phyloP scores from a whole-genome alignment of 1,284 basidiomycete genomes.

The Rhodotorula glutinis region DNA sequence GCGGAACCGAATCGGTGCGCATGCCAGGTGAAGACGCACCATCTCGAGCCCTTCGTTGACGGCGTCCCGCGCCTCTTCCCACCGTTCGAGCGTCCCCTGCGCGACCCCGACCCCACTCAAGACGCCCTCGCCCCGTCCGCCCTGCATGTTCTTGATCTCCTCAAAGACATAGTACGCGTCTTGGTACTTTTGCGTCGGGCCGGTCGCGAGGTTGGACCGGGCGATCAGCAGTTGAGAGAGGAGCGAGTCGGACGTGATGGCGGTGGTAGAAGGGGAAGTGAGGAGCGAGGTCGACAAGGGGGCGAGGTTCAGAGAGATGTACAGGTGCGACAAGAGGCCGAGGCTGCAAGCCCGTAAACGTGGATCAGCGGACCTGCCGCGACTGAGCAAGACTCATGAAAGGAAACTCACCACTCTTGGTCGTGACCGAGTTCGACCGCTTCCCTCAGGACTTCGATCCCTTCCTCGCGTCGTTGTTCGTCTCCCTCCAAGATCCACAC shows the following conservation, averaged over 20 bases:
- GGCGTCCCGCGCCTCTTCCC: slow-evolving; percentile 77
- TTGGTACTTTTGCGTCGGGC: slow-evolving; percentile 62
- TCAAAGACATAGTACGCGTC: slow-evolving; percentile 77
- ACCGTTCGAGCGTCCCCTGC: slow-evolving; percentile 74
- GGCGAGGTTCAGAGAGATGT: slow-evolving; percentile 35
- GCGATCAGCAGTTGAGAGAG: slow-evolving; percentile 86
- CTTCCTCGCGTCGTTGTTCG: slow-evolving; percentile 65
- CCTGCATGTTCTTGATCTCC: slow-evolving; percentile 83
- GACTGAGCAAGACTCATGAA: not conserved
- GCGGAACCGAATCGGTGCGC: not conserved
- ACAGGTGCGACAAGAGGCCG: slow-evolving; percentile 36
- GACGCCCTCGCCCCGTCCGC: slow-evolving; percentile 64
- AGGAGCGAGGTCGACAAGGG: slow-evolving; percentile 26
- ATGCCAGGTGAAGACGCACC: slow-evolving; percentile 54
- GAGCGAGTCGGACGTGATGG: slow-evolving; percentile 61
- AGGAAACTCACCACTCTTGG: slow-evolving; percentile 71
- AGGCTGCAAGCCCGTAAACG: slow-evolving; percentile 6
- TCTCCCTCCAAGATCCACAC: slow-evolving; percentile 79
- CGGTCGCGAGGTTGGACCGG: slow-evolving; percentile 74
- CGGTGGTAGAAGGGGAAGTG: slow-evolving; percentile 18
- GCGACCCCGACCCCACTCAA: slow-evolving; percentile 79
- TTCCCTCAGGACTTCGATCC: slow-evolving; percentile 72
- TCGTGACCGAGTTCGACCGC: slow-evolving; percentile 67
- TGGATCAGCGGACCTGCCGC: not conserved
- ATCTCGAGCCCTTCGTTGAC: slow-evolving; percentile 69